Base-by-base conservation (phyloP, 169 alveolate genomes). In the Amoebophrya sp. region DNA sequence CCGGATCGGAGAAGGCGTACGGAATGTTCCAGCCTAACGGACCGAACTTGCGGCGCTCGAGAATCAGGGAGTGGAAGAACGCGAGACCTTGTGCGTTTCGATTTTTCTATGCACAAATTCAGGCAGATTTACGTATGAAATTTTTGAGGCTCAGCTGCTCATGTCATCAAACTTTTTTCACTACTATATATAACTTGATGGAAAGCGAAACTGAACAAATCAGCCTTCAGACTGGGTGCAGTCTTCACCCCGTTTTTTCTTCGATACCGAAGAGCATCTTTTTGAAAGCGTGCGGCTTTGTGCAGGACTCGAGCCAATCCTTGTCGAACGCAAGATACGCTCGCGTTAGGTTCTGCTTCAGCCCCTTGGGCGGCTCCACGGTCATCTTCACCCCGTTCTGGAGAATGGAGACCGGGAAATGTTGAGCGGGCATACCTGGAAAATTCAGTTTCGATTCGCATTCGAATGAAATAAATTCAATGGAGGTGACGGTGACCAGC, bases 21-120 rank as follows among this genome's bases (percentile, higher is more conserved):
- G 98, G 98, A 88, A 96, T 96, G 94, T 98, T 97, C 98, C 98
- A 98, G 29, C 99, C 99, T 89, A 98, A 95, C 48, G 99, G 97
- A 40, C 99, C 99, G 96, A 96, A 98, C 91, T 97, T 97, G 91
- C 98, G 94, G 88, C 99, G 94, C 95, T 97, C 99, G 78, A 96
- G 95, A 50, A 98, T 98, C 92, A 97, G 94, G 58, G 98, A 96
- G 93, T 97, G 99, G 67, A 98, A 93, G 95, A 96, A 96, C 90
- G 98, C 97, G 90, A 97, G 94, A 88, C 98, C 96, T 91, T 4
- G 48, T 42, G 78, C 2, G 34, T 38, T 88, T 89, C 89, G 89
- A 88, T 91, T 67, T 88, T 91, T 90, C 88, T 88, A 78, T 29
- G 88, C 43, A n/a, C n/a, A n/a, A n/a, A n/a, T n/a, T n/a, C n/a